Evolutionary conservation across 441 rosid species (phyloP).

Genomic region (Croton setiger): DNA sequence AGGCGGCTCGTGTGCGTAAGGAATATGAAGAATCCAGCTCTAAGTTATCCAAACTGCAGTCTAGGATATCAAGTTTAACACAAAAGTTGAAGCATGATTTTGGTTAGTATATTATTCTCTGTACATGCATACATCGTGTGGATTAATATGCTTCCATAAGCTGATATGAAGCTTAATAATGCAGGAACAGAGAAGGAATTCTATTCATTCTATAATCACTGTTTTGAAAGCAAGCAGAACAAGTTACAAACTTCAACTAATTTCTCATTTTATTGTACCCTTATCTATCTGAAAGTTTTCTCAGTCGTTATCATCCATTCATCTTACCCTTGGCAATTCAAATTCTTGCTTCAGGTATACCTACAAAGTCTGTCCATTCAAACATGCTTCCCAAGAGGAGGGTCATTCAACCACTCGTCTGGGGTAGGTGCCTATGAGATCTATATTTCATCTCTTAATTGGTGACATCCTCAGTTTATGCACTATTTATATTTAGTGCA

Average conservation of each 20-base stretch:
- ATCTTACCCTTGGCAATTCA: slow-evolving; percentile 20
- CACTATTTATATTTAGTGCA: not conserved
- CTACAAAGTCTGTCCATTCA: slow-evolving; percentile 89
- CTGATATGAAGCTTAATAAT: slow-evolving; percentile 26
- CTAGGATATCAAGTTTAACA: slow-evolving; percentile 78
- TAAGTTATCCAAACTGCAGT: slow-evolving; percentile 80
- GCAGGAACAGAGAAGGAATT: slow-evolving; percentile 95
- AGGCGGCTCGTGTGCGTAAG: slow-evolving; percentile 76
- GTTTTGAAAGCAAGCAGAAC: slow-evolving; percentile 89
- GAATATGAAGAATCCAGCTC: slow-evolving; percentile 81
- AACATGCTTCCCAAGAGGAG: slow-evolving; percentile 85
- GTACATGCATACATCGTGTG: slow-evolving; percentile 18
- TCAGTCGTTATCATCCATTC: slow-evolving; percentile 11
- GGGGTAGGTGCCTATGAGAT: slow-evolving; percentile 54
- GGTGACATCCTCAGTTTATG: not conserved
- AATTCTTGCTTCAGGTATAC: slow-evolving; percentile 57
- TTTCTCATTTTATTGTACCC: not conserved
- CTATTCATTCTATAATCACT: slow-evolving; percentile 73
- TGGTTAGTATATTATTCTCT: slow-evolving; percentile 53
- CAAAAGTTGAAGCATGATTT: slow-evolving; percentile 81
- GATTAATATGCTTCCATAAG: slow-evolving; percentile 17
- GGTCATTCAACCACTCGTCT: slow-evolving; percentile 59
- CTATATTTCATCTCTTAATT: slow-evolving; percentile 3
- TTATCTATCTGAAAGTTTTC: slow-evolving; percentile 12
- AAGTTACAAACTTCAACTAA: slow-evolving; percentile 44